Evolutionary conservation across 441 rosid species (phyloP).

Genomic region (Rhodomyrtus psidioides): DNA sequence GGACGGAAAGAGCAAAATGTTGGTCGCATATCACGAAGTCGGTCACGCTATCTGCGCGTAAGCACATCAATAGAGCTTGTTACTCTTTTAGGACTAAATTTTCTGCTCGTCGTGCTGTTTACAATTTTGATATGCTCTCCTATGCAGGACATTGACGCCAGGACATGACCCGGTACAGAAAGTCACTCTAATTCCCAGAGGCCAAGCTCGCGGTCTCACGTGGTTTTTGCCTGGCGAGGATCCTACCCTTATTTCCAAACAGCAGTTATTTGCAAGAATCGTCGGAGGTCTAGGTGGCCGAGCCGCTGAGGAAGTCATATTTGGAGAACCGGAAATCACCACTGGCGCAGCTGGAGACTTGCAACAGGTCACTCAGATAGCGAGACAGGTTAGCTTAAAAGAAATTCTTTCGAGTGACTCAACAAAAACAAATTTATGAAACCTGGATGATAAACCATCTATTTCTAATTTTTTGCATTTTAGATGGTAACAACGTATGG

Average conservation of each 20-base stretch:
- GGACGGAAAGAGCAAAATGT: conserved; percentile 58
- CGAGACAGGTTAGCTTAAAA: conserved; percentile 39
- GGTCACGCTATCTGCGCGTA: conserved; percentile 70
- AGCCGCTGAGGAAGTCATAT: conserved; percentile 63
- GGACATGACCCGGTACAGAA: conserved; percentile 77
- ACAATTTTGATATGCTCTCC: neutral
- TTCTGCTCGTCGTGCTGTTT: neutral
- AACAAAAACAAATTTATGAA: neutral
- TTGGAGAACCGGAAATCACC: conserved; percentile 64
- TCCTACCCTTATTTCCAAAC: conserved; percentile 48
- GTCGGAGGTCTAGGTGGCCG: conserved; percentile 76
- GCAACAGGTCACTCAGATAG: conserved; percentile 58
- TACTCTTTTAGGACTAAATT: too few species aligned
- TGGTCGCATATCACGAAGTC: conserved; percentile 66
- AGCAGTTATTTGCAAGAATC: conserved; percentile 55
- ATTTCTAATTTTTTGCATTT: neutral
- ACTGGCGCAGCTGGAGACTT: conserved; percentile 71
- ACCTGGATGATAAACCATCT: neutral
- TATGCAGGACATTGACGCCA: conserved; percentile 43
- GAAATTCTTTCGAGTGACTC: neutral
- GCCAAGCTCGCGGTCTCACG: conserved; percentile 73
- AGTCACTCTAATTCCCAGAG: conserved; percentile 60
- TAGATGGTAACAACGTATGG: conserved; percentile 80
- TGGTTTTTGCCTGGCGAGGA: conserved; percentile 68
- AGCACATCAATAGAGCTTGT: conserved; percentile 7